Base-by-base conservation (phyloP, 2,329 filamentous ascomycete genomes). In the Diaporthe vaccinii region DNA sequence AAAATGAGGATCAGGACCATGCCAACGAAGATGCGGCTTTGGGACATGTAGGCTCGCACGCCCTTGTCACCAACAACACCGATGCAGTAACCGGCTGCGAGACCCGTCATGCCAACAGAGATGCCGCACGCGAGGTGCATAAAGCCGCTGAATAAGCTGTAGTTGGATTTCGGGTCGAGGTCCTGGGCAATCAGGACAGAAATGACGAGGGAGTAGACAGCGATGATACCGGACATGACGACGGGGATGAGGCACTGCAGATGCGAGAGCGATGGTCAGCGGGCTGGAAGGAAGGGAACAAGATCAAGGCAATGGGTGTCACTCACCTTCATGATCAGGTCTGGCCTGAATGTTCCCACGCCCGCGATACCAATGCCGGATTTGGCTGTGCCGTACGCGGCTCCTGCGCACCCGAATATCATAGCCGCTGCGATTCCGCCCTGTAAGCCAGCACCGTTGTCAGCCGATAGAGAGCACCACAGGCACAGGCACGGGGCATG, bases 1-100 rank as follows among this genome's bases (percentile, higher is more conserved):
- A 99, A 99, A 91, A 99, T 99, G 78, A 98, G 90, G 80, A 98
- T 98, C 81, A 99, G 87, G 62, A 99, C 96, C 97, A 98, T 98
- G 84, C 97, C 97, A 68, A 99, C 97, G 80, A 98, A 99, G 79
- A 99, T 94, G 78, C 96, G 91, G 68, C 94, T 97, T 85, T 99
- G 97, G 81, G 95, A 92, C 95, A 99, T 98, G 87, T 97, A 98
- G 74, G 95, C 93, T 80, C 97, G 92, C 72, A 98, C 96, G 76
- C 97, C 96, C 86, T 93, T 93, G 86, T 99, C 97, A 79, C 97
- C 97, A 31, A 99, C 96, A 77, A 98, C 91, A 73, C 97, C 97
- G 84, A 99, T 99, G 76, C 95, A 95, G 86, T 98, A 99, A 72
- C 97, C 97, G 76, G 97, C 97, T 44, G 97, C 96, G 71, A 98